Evolutionary conservation across 2,329 filamentous ascomycete species (phyloP), one percentile per base, ranked within the genome.

Genomic region (Aspergillus phoenicis): DNA sequence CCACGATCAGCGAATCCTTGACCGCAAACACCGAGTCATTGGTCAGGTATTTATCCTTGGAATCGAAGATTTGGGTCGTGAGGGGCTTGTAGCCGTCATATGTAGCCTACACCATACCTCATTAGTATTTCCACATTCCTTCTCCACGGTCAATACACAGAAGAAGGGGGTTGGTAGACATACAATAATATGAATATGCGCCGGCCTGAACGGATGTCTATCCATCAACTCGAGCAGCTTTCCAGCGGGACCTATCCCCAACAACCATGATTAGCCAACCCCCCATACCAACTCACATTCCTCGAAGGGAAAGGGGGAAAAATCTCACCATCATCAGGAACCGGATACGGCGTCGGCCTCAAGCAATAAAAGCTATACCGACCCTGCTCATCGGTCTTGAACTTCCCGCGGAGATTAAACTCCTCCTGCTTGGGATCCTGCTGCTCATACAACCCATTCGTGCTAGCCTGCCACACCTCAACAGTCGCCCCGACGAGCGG

Each of bases 381-480:
- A 1, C 90, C 90, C 20, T 88, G 78, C 5, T 78, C 78, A 63
- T 89, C 87, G 1, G 90, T 91, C 54, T 79, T 82, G 71, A 93
- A 91, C 49, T 87, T 86, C 5, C 91, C 91, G 4, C 90, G 84
- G 22, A 93, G 81, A 73, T 93, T 93, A 76, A 87, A 87, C 59
- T 93, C 89, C 6, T 84, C 81, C 77, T 93, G 89, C 1, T 84
- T 77, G 0, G 83, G 79, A 65, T 93, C 90, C 75, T 93, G 90
- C 76, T 92, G 89, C 78, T 92, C 89, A 65, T 89, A 89, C 53
- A 83, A 60, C 81, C 84, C 84, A 70, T 94, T 93, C 33, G 91
- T 89, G 0, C 86, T 89, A 0, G 90, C 89, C 71, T 93, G 88
- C 91, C 91, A 95, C 56, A 93, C 83, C 70, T 94, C 91, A 38